Evolutionary conservation across 1,139 yeast species (phyloP), one percentile per base, ranked within the genome.

Genomic region (Kluyveromyces marxianus): DNA sequence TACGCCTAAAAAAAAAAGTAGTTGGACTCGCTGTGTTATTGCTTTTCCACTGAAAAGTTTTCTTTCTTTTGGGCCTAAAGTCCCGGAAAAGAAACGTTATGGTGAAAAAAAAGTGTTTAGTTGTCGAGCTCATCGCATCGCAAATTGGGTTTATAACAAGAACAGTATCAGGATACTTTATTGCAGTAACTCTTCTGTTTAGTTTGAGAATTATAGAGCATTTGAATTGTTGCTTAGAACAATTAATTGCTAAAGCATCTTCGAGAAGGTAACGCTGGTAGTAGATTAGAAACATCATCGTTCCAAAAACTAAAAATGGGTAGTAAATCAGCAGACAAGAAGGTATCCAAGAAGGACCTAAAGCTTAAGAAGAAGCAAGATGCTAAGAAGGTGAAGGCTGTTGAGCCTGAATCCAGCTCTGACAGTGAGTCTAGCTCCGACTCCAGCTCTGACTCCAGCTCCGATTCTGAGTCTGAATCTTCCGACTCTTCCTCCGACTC

Each of bases 291-390:
- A 14, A 14, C 21, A 14, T 14, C 1, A 14, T 14, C 21, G 21
- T 14, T 14, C 21, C 21, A 14, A 14, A 14, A 14, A 14, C 21
- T 14, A 14, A 14, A 14, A 14, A 14, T 14, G 21, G 21, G 21
- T 14, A 14, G 44, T 35, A 39, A 42, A 39, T 37, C 59, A 51
- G 53, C 58, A 47, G 46, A 56, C 41, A 62, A 61, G 54, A 60
- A 58, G 52, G 58, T 51, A 34, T 50, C 62, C 42, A 60, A 61
- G 56, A 56, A 58, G 52, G 57, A 48, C 42, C 43, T 50, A 38
- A 50, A 50, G 45, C 28, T 27, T 7, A 36, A 36, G 26, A 39
- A 33, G 44, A 44, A 50, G 48, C 39, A 50, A 39, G 48, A 45
- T 37, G 52, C 39, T 27, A 45, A 49, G 45, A 48, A 44, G 35